Percentiles rank a stretch among this genome's conserved stretches.
phyloP scores from a whole-genome alignment of 1,284 basidiomycete species.

The Coniophora puteana region DNA sequence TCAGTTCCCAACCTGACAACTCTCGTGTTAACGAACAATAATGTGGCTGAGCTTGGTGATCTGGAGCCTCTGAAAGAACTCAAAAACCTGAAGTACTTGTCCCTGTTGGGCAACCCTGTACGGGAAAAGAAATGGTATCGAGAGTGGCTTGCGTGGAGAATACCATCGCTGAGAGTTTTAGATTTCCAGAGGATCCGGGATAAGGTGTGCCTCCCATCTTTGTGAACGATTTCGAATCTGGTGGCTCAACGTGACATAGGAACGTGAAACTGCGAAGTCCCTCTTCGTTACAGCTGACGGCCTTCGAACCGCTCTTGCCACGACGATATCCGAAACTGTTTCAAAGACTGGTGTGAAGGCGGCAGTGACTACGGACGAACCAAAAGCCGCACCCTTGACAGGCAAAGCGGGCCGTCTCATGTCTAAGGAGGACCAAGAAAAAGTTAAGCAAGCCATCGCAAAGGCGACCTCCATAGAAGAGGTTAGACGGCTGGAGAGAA shows the following conservation, averaged over 20 bases:
- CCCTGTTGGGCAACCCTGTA: constrained; percentile 89
- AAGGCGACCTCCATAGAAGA: constrained; percentile 90
- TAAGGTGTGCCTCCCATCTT: constrained; percentile 67
- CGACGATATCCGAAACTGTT: constrained; percentile 70
- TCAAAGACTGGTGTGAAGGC: constrained; percentile 60
- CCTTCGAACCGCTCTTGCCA: constrained; percentile 79
- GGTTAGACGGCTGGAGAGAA: constrained; percentile 83
- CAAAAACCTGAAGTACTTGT: constrained; percentile 77
- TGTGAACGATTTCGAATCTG: constrained; percentile 11
- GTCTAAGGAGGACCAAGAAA: constrained; percentile 89
- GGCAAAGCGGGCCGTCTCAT: constrained; percentile 80
- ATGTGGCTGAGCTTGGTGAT: constrained; percentile 73
- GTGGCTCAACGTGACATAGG: constrained; percentile 42
- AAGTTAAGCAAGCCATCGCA: constrained; percentile 88
- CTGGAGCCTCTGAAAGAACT: constrained; percentile 83
- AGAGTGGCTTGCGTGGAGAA: constrained; percentile 87
- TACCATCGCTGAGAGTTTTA: constrained; percentile 85
- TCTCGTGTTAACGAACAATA: constrained; percentile 79
- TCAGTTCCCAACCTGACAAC: constrained; percentile 83
- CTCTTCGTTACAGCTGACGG: constrained; percentile 76
- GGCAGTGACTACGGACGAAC: constrained; percentile 64
- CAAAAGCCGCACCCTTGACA: constrained; percentile 54
- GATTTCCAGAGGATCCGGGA: constrained; percentile 97
- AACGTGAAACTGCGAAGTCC: constrained; percentile 69
- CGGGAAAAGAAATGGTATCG: constrained; percentile 94